phyloP scores from a whole-genome alignment of 176 grass and related monocot species.

The Eremochloa ophiuroides region DNA sequence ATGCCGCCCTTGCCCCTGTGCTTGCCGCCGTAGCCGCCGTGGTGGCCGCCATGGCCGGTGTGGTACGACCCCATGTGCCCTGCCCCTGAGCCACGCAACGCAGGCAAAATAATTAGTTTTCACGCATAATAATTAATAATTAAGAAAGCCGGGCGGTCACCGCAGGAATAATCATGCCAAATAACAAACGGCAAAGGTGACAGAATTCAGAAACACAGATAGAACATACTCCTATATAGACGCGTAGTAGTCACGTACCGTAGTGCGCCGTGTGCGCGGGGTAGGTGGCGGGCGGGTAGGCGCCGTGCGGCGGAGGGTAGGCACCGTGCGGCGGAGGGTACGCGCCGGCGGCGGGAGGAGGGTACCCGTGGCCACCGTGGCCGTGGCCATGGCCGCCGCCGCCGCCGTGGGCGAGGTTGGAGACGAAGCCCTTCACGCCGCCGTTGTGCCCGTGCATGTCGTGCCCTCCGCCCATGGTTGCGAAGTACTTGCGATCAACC shows the following conservation, averaged over 20 bases:
- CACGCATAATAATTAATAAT: too few relatives aligned
- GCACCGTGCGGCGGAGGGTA: conserved; percentile 27
- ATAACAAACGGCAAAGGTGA: too few relatives aligned
- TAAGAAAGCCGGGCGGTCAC: too few relatives aligned
- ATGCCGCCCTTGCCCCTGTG: conserved; percentile 37
- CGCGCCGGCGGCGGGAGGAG: conserved; percentile 12
- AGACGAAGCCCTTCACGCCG: conserved; percentile 39
- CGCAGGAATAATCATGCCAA: too few relatives aligned
- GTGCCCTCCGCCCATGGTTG: conserved; percentile 48
- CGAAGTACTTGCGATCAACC: too few relatives aligned
- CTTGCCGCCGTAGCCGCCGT: conserved; percentile 32
- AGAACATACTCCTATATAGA: too few relatives aligned
- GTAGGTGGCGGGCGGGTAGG: conserved; percentile 28
- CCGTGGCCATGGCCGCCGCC: too few relatives aligned
- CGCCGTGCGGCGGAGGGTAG: conserved; percentile 27
- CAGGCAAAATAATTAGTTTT: too few relatives aligned
- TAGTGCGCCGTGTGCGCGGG: conserved; percentile 15
- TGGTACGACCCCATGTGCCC: conserved; percentile 41
- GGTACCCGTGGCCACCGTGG: conserved; percentile 27
- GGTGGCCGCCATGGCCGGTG: conserved; percentile 16
- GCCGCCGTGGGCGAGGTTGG: conserved; percentile 26
- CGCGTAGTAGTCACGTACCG: conserved; percentile 21
- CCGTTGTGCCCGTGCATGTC: conserved; percentile 34
- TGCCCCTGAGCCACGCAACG: neutral
- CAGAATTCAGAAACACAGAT: too few relatives aligned